These are phyloP conservation scores for Pugionium cornutum DNA, from an alignment of 345 rosid genomes.

Conservation along the genomic window DNA sequence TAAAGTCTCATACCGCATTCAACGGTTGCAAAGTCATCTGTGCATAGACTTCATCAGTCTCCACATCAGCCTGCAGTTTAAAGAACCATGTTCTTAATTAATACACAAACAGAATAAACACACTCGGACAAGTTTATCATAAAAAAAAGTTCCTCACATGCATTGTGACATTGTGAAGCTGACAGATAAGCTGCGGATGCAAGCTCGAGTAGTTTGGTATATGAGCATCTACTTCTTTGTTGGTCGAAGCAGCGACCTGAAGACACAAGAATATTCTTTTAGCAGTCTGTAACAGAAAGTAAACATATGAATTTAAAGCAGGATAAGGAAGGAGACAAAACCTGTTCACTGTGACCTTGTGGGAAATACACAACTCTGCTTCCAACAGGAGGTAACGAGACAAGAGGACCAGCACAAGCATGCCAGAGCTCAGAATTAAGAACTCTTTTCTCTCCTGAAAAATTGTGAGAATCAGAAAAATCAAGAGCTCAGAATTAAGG, in stretches of 20 bases:
- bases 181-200: constrained; percentile 95
- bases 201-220: constrained; percentile 93
- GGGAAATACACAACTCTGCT: constrained; percentile 99
- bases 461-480: neutral
- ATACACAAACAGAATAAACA: constrained; percentile 25
- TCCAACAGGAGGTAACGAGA: constrained; percentile 86
- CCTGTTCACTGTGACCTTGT: constrained; percentile 99
- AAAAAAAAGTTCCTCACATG: constrained; percentile 61
- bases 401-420: constrained; percentile 99
- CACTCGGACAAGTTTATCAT: too few species aligned
- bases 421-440: constrained; percentile 99
- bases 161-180: constrained; percentile 97
- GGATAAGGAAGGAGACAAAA: constrained; percentile 12
- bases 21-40: constrained; percentile 98
- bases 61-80: constrained; percentile 83
- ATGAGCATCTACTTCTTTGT: constrained; percentile 89
- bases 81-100: constrained; percentile 14
- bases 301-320: too few species aligned
- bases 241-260: constrained; percentile 94
- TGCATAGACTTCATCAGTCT: constrained; percentile 97
- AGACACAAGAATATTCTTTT: neutral
- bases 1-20: constrained; percentile 58
- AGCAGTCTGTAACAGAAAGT: neutral
- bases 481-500: neutral
- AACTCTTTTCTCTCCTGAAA: constrained; percentile 72